These are phyloP conservation scores for Rhinocladiella mackenziei DNA, from an alignment of 2,329 filamentous ascomycete species.

Conservation along the genomic window DNA sequence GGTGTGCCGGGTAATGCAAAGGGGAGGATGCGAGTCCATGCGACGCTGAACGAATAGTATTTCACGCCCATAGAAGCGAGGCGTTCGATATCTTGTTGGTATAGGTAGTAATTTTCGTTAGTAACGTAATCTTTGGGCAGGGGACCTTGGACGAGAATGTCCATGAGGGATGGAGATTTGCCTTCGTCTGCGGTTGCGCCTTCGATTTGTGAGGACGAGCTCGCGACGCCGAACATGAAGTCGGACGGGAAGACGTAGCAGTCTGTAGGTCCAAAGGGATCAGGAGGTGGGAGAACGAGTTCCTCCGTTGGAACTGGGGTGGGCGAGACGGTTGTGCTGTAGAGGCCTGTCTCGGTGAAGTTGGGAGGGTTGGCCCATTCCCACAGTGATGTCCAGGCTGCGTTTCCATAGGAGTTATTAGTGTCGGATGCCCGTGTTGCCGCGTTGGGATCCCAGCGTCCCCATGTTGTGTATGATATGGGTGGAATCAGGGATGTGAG, in stretches of 20 bases:
- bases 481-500: slow-evolving; percentile 29
- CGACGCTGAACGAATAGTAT: slow-evolving; percentile 45
- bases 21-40: slow-evolving; percentile 49
- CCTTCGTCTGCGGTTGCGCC: slow-evolving; percentile 43
- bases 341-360: slow-evolving; percentile 38
- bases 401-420: slow-evolving; percentile 35
- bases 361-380: slow-evolving; percentile 32
- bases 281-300: slow-evolving; percentile 52
- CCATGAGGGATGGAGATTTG: slow-evolving; percentile 36
- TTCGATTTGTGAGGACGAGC: slow-evolving; percentile 45
- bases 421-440: slow-evolving; percentile 32
- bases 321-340: slow-evolving; percentile 49
- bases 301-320: slow-evolving; percentile 54
- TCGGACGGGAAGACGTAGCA: slow-evolving; percentile 34
- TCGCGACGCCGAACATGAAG: slow-evolving; percentile 45
- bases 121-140: slow-evolving; percentile 47
- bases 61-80: slow-evolving; percentile 39
- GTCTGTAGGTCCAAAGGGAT: slow-evolving; percentile 45
- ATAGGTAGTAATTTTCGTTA: slow-evolving; percentile 49
- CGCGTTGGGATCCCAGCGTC: slow-evolving; percentile 34
- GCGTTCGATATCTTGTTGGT: slow-evolving; percentile 46
- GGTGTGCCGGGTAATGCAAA: slow-evolving; percentile 44
- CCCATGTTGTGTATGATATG: slow-evolving; percentile 34
- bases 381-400: slow-evolving; percentile 39
- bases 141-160: slow-evolving; percentile 36